Conservation (phyloP, 2,329 filamentous ascomycete genomes). For the Hansfordia pulvinata region DNA sequence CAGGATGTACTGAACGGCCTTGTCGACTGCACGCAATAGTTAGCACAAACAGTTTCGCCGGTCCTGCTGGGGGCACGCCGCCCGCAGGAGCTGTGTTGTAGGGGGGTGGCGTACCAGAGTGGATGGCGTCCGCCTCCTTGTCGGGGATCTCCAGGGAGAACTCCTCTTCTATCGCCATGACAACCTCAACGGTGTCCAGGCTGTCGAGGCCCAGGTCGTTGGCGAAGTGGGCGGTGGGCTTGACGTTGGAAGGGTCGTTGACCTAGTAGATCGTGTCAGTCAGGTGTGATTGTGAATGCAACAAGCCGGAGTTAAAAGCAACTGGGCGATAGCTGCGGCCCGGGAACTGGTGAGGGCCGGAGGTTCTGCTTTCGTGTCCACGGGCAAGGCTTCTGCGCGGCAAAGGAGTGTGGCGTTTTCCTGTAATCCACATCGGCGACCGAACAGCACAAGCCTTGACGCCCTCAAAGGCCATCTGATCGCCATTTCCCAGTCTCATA, state of each 20-base stretch:
- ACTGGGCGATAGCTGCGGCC: too few relatives aligned
- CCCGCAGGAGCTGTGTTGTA: not conserved
- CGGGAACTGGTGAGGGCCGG: too few relatives aligned
- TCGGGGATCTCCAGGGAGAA: slow-evolving; percentile 94
- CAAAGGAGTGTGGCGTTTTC: too few relatives aligned
- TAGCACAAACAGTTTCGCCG: slow-evolving; percentile 10
- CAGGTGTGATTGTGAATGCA: too few relatives aligned
- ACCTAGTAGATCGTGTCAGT: too few relatives aligned
- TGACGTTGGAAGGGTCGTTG: slow-evolving; percentile 49
- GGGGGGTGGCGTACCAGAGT: slow-evolving; percentile 58
- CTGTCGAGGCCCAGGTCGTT: slow-evolving; percentile 96
- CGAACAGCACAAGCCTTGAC: too few relatives aligned
- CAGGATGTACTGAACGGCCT: slow-evolving; percentile 89
- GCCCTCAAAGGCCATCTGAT: too few relatives aligned
- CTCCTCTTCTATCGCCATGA: slow-evolving; percentile 98
- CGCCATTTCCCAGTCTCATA: too few relatives aligned
- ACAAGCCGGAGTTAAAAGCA: too few relatives aligned
- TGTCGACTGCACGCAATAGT: slow-evolving; percentile 51
- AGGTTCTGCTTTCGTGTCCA: too few relatives aligned
- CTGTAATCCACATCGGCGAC: too few relatives aligned
- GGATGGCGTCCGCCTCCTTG: slow-evolving; percentile 89
- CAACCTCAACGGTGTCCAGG: slow-evolving; percentile 96
- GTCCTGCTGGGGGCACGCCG: not conserved
- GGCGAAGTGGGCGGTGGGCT: slow-evolving; percentile 73
- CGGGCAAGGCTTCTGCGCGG: too few relatives aligned